Base-by-base conservation (phyloP, 1,139 yeast genomes). In the Hemisphaericaspora xylofermentans region DNA sequence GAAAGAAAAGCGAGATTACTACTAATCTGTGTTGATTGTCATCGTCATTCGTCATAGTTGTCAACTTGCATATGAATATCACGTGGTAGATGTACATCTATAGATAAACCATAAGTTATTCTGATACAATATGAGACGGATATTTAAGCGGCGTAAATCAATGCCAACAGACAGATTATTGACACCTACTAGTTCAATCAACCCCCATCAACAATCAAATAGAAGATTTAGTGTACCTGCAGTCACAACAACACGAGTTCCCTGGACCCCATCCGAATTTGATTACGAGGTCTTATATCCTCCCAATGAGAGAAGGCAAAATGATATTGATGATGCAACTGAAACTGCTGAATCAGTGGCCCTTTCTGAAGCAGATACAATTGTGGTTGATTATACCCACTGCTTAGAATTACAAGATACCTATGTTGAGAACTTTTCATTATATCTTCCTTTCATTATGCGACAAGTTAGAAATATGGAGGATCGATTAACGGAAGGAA, bases 371-470 rank as follows among this genome's bases (percentile, higher is more conserved):
- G 43, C 60, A 2, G 63, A 56, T 10, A 62, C 67, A 1, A 49
- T 62, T 30, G 44, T 47, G 30, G 50, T 53, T 19, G 56, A 53
- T 35, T 39, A 43, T 28, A 36, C 41, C 1, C 57, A 60, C 18
- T 50, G 64, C n/a, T 48, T 61, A 32, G 68, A 66, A 28, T 54
- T 71, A 9, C 77, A 70, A 48, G 61, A 57, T 0, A 54, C 64
- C 1, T 72, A 56, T 46, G 55, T 53, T 30, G 74, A 66, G 15
- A 72, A 72, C 45, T 70, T 65, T 48, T 62, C 68, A 19, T 49
- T 53, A 26, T 72, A 70, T 47, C 48, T 66, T 9, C 78, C 78
- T 1, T 72, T 53, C 50, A 47, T 70, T 7, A 38, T 67, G 16
- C 51, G 73, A 30, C 53, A 63, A 30, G 40, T 58, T 45, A 47